Conservation (phyloP, 345 rosid species). For the Camelina sativa region DNA sequence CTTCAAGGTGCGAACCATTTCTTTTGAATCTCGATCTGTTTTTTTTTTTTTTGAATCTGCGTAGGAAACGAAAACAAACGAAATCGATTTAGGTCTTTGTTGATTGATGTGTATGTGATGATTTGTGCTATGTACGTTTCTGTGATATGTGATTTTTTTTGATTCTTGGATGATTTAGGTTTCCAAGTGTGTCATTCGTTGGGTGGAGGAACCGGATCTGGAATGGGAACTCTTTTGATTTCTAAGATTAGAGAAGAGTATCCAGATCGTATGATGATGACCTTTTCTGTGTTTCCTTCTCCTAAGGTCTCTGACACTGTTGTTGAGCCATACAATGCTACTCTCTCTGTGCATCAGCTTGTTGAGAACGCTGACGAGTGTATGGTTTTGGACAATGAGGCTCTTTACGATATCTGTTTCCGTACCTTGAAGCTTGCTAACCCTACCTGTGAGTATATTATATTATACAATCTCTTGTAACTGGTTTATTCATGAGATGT, state of each 20-base stretch:
- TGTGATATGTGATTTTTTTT: constrained; percentile 4
- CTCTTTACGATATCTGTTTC: constrained; percentile 52
- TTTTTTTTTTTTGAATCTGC: neutral
- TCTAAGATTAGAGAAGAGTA: constrained; percentile 51
- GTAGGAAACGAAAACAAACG: neutral
- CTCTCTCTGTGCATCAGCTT: constrained; percentile 50
- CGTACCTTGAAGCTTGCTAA: constrained; percentile 50
- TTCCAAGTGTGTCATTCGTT: constrained; percentile 51
- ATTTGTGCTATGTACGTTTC: neutral
- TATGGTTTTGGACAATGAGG: constrained; percentile 52
- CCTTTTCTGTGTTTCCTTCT: constrained; percentile 50
- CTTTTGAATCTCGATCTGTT: constrained; percentile 30
- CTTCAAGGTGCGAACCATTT: constrained; percentile 42
- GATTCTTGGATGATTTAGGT: constrained; percentile 31
- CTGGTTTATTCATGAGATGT: constrained; percentile 2
- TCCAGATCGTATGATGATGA: constrained; percentile 54
- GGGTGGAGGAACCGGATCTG: constrained; percentile 55
- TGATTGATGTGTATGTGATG: neutral
- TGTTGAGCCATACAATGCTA: constrained; percentile 54
- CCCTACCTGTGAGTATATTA: constrained; percentile 43
- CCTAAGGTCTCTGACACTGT: constrained; percentile 54
- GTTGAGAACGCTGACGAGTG: constrained; percentile 51
- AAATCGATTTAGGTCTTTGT: constrained; percentile 18
- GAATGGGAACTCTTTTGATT: constrained; percentile 50
- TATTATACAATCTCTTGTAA: neutral